Base-by-base conservation (phyloP, 1,139 yeast genomes). In the Sugiyamaella paludigena region DNA sequence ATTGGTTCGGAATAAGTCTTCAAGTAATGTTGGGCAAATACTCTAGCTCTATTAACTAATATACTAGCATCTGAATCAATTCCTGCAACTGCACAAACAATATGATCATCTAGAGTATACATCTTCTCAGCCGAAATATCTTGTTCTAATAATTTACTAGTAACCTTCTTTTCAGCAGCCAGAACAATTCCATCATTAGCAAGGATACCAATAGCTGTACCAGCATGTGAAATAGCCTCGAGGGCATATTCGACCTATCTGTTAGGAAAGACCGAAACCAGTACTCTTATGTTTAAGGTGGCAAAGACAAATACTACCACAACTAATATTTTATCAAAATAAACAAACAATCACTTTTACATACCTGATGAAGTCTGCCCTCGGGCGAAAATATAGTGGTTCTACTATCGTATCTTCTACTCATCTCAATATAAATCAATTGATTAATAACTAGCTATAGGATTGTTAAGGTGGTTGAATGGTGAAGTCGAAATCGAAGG, bases 351-450 rank as follows among this genome's bases (percentile, higher is more conserved):
- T 13, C 2, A 27, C 34, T 63, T 5, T 8, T 31, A 48, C 77
- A 19, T 64, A 76, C 80, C 71, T 91, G 99, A 71, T 94, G 92
- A 54, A 94, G 78, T 71, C 98, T 81, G 38, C 99, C 98, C 69
- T 92, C 99, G 16, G 99, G 99, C 31, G 98, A 91, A 74, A 92
- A 94, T 64, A 94, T 92, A 16, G 98, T 92, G 49, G 98, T 92
- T 78, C 99, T 83, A 56, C 96, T 86, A 72, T 92, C 99, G 91
- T 84, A 84, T 74, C 91, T 78, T 79, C 89, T 79, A 56, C 86
- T 80, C 79, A 74, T 76, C 50, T 45, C 61, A 7, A n/a, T n/a
- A n/a, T n/a, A 31, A 40, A 6, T 10, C 24, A 38, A 10, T 15
- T 7, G 16, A 36, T 8, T 38, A 12, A 26, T 19, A 39, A 37